Conservation (phyloP, 179 eudicot genomes). For the Sideroxylon spinosum region DNA sequence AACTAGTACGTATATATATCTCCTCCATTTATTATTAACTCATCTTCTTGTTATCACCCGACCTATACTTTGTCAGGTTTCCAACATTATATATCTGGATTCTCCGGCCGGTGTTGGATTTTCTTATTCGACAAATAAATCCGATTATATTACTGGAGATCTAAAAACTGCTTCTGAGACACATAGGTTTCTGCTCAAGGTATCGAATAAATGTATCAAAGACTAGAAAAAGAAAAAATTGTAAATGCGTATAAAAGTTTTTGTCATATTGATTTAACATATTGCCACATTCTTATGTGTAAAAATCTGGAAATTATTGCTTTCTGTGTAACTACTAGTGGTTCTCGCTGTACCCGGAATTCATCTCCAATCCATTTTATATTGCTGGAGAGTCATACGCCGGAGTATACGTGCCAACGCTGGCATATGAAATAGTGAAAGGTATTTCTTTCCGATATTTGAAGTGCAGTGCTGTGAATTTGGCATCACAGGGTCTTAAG, state of each 20-base stretch:
- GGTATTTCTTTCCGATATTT: constrained; percentile 37
- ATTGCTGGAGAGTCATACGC: constrained; percentile 89
- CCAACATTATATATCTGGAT: constrained; percentile 80
- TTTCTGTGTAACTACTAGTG: constrained; percentile 40
- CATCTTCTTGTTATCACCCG: not conserved
- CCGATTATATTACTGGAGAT: constrained; percentile 73
- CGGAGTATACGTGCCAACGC: constrained; percentile 90
- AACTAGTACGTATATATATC: not conserved
- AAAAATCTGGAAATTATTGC: constrained; percentile 4
- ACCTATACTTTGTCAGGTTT: constrained; percentile 46
- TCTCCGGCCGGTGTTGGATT: constrained; percentile 88
- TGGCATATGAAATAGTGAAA: constrained; percentile 72
- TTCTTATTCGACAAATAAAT: constrained; percentile 54
- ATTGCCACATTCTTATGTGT: not conserved
- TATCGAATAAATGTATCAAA: constrained; percentile 18
- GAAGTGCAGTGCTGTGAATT: not conserved
- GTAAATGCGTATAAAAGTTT: not conserved
- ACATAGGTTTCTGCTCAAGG: constrained; percentile 82
- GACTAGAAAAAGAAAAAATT: not conserved
- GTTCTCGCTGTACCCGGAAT: constrained; percentile 77
- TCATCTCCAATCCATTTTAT: constrained; percentile 64
- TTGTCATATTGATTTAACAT: not conserved
- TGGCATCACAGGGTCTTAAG: not conserved
- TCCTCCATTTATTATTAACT: not conserved
- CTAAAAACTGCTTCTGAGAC: constrained; percentile 71